Evolutionary conservation across 805 yeast genomes (phyloP).

Genomic region (Saturnispora silvae): DNA sequence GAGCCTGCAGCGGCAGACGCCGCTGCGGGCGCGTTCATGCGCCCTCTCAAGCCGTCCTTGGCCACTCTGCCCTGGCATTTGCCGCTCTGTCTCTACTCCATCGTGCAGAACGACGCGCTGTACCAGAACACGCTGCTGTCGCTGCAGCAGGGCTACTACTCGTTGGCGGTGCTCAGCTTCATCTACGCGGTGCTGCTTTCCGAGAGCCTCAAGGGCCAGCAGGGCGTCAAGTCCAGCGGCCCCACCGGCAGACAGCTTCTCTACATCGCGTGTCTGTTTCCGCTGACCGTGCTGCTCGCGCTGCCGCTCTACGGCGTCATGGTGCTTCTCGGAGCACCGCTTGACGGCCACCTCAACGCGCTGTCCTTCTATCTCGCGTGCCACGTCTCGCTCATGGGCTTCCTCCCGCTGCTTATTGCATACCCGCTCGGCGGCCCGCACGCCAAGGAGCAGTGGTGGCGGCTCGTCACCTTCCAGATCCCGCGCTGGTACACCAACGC

Average conservation of each 20-base stretch:
- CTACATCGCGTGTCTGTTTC: constrained; percentile 10
- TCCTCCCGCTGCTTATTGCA: constrained; percentile 23
- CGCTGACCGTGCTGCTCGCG: constrained; percentile 13
- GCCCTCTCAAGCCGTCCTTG: constrained; percentile 10
- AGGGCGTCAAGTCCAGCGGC: constrained; percentile 10
- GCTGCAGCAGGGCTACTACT: constrained; percentile 10
- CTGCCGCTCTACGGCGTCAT: constrained; percentile 24
- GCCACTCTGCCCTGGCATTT: constrained; percentile 25
- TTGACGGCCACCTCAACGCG: constrained; percentile 10
- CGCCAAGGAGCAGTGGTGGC: constrained; percentile 19
- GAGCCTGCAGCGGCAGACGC: not conserved
- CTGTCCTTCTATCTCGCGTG: constrained; percentile 14
- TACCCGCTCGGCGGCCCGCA: constrained; percentile 33
- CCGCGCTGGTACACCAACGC: constrained; percentile 22
- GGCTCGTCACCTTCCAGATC: constrained; percentile 23
- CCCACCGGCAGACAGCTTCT: constrained; percentile 13
- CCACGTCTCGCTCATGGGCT: constrained; percentile 13
- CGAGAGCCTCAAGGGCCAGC: constrained; percentile 23
- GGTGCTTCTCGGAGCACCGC: constrained; percentile 18
- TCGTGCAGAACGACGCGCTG: constrained; percentile 26
- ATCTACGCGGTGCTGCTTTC: constrained; percentile 11
- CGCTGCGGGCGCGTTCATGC: not conserved
- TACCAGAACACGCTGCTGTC: constrained; percentile 18
- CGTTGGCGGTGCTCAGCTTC: constrained; percentile 8
- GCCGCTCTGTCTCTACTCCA: constrained; percentile 16